These are phyloP conservation scores for Suillus plorans DNA, from an alignment of 768 basidiomycete genomes.

Conservation along the genomic window DNA sequence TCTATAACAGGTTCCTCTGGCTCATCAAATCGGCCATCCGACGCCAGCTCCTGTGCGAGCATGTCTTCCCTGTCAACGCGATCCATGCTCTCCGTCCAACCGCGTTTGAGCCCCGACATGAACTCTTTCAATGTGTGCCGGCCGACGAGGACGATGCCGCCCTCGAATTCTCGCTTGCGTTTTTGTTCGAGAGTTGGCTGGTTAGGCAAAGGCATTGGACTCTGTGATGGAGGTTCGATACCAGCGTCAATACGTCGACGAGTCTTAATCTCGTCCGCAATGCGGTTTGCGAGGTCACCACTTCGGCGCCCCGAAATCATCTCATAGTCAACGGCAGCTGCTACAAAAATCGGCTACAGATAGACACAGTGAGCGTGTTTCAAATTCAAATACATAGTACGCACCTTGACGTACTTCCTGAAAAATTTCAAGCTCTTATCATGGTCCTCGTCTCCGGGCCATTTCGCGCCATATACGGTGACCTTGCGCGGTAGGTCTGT, in stretches of 20 bases:
- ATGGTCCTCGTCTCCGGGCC: slow-evolving; percentile 94
- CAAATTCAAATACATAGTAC: slow-evolving; percentile 25
- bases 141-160: slow-evolving; percentile 84
- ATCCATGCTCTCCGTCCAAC: slow-evolving; percentile 77
- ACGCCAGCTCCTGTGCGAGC: slow-evolving; percentile 63
- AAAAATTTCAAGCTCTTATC: slow-evolving; percentile 85
- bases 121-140: slow-evolving; percentile 94
- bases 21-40: slow-evolving; percentile 81
- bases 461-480: slow-evolving; percentile 83
- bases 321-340: slow-evolving; percentile 92
- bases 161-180: slow-evolving; percentile 64
- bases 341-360: slow-evolving; percentile 84
- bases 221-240: slow-evolving; percentile 49
- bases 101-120: slow-evolving; percentile 79
- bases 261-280: slow-evolving; percentile 70
- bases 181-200: slow-evolving; percentile 52
- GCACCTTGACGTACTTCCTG: slow-evolving; percentile 95
- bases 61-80: slow-evolving; percentile 70
- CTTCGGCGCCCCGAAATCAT: slow-evolving; percentile 78
- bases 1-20: slow-evolving; percentile 35
- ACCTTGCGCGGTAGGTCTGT: slow-evolving; percentile 75
- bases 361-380: slow-evolving; percentile 10
- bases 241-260: slow-evolving; percentile 69
- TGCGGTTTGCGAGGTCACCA: slow-evolving; percentile 78
- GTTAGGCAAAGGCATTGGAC: slow-evolving; percentile 49